Evolutionary conservation across 2,329 filamentous ascomycete species (phyloP).

Genomic region (Albophoma yamanashiensis): DNA sequence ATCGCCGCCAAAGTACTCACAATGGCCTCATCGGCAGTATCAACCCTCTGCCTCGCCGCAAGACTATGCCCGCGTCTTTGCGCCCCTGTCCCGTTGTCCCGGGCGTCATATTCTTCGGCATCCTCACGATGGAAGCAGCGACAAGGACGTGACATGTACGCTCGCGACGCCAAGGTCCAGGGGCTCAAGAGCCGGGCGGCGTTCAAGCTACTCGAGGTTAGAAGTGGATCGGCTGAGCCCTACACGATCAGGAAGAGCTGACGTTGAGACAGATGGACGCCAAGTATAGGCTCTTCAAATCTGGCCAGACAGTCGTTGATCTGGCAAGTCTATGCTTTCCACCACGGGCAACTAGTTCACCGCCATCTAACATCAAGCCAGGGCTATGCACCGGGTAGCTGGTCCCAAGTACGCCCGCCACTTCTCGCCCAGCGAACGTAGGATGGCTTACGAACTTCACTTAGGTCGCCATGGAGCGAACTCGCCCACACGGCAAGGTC

Average conservation of each 20-base stretch:
- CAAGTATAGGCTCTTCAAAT: slow-evolving; percentile 68
- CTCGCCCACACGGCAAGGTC: slow-evolving; percentile 65
- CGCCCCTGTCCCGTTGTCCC: neutral
- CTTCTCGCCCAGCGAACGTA: neutral
- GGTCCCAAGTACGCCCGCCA: slow-evolving; percentile 47
- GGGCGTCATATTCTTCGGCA: slow-evolving; percentile 31
- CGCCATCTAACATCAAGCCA: slow-evolving; percentile 17
- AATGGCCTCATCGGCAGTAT: neutral
- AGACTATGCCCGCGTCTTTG: neutral
- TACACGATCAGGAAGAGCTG: neutral
- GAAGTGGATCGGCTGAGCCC: neutral
- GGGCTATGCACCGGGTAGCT: slow-evolving; percentile 69
- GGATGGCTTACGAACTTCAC: neutral
- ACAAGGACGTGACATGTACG: slow-evolving; percentile 62
- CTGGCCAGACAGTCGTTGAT: slow-evolving; percentile 80
- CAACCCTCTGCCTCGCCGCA: neutral
- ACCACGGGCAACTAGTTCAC: neutral
- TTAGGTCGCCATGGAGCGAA: slow-evolving; percentile 72
- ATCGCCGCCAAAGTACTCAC: neutral
- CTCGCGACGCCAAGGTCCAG: slow-evolving; percentile 64
- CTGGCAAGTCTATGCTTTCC: slow-evolving; percentile 42
- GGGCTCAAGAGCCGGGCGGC: slow-evolving; percentile 83
- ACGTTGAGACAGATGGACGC: slow-evolving; percentile 57
- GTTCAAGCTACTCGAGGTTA: slow-evolving; percentile 84
- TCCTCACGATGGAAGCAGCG: slow-evolving; percentile 75